Evolutionary conservation across 495 filamentous ascomycete species (phyloP), one percentile per base, ranked within the genome.

Genomic region (Haplographium delicatum): DNA sequence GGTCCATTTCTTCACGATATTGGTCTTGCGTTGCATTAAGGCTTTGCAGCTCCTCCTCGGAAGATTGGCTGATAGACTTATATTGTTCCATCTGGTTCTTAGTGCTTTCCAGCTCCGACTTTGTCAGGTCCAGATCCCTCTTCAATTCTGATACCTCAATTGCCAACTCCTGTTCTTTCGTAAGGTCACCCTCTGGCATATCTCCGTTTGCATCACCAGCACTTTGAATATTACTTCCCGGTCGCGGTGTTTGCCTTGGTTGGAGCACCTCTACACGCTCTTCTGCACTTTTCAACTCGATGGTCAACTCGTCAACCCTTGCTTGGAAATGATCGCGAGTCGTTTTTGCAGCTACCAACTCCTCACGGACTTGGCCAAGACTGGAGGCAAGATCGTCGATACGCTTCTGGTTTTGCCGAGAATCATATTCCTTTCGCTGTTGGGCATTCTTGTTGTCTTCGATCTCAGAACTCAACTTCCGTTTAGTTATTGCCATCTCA

Each of bases 301-400:
- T 85, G 40, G 81, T 84, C 43, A 97, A 71, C 65, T 97, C 91
- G 53, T 94, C 85, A 11, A 95, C 88, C 41, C 89, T 76, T 11
- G 83, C 74, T 61, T 95, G 91, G 1, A 97, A 72, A 62, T 95
- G 85, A 65, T 96, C 93, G 18, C 86, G 82, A 5, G 80, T 84
- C 8, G 90, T 93, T 70, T 91, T 95, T 7, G 82, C 77, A 7
- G 82, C 83, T 40, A 88, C 80, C 49, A 91, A 76, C 61, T 95
- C 86, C 65, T 96, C 90, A 30, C 89, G 86, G 31, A 82, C 75
- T 15, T 85, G 79, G 44, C 85, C 75, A 37, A 96, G 71, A 55
- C 79, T 89, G n/a, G 80, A 72, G 19, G 86, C 81, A 19, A 97
- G 75, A 58, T 97, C 93, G 56, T 97, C 89, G 50, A 96, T 91